Conservation (phyloP, 169 alveolate genomes). For the Eimeria tenella region DNA sequence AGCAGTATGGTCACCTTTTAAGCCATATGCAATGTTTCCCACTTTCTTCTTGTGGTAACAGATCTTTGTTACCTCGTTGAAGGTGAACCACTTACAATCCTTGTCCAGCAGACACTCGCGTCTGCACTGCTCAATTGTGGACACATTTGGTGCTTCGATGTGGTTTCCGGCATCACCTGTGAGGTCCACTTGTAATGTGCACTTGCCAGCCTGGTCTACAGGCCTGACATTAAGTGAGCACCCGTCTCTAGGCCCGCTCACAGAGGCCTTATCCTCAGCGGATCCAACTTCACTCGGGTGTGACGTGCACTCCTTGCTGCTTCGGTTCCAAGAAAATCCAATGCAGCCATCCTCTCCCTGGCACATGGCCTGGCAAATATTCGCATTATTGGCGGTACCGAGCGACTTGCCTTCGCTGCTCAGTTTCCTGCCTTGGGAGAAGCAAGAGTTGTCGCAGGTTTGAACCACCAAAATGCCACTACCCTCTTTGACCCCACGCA, state of each 20-base stretch:
- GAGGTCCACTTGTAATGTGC: background rate
- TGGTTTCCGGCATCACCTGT: background rate
- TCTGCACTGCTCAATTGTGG: background rate
- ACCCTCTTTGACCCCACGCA: background rate
- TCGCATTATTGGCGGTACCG: background rate
- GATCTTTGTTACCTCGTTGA: background rate
- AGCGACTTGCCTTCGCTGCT: background rate
- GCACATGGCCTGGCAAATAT: conserved; percentile 52
- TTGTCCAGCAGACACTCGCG: background rate
- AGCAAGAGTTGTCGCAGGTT: conserved; percentile 12
- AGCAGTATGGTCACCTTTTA: background rate
- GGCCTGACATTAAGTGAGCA: background rate
- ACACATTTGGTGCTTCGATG: background rate
- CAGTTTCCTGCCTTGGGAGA: background rate
- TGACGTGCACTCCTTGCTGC: background rate
- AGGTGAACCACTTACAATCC: background rate
- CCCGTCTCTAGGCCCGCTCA: conserved; percentile 3
- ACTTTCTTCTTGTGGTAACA: background rate
- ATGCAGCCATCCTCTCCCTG: background rate
- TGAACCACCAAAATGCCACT: background rate
- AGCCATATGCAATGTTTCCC: background rate
- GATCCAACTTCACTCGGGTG: background rate
- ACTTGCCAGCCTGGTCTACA: background rate
- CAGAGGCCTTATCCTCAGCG: background rate
- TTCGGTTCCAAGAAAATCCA: conserved; percentile 1